Base-by-base conservation (phyloP, 75 land plant genomes). In the Selaginella tamariscina region DNA sequence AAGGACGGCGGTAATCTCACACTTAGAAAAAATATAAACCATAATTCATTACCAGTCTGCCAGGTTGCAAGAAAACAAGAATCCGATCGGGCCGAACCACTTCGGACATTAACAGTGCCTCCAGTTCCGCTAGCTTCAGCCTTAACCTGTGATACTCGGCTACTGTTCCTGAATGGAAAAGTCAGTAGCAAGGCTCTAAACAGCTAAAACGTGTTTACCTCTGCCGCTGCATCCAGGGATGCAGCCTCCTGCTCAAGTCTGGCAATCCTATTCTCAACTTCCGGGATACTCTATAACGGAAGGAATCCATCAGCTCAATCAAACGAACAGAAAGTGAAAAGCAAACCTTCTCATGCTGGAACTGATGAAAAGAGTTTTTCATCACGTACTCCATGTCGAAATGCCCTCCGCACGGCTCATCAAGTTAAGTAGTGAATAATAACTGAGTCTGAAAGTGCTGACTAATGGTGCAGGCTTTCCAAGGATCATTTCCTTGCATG, bases 391-490 rank as follows among this genome's bases (percentile, higher is more conserved):
- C 85, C 2, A 76, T 76, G 65, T 82, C 73, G 64, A 83, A 83
- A 32, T 83, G 85, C 22, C 85, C 72, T 83, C 85, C 15, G 84
- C 75, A 2, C 83, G 74, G 33, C 85, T 83, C 85, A 83, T 81
- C 27, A 83, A 56, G 31, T 83, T 83, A 65, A 83, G 69, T 29
- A 83, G 56, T 23, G 85, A 67, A 72, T 74, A 83, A 32, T 83
- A 83, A 32, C 85, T 83, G 30, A 83, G 54, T 29, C 85, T 73
- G 65, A 83, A 83, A 8, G 91, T 90, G 66, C 89, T 85, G 54
- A 90, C 82, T 64, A 90, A 70, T 0, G 96, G 96, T 54, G 96
- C 96, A 54, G 96, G 91, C 71, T 83, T 87, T 33, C 96, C 96
- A 71, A 84, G 65, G 64, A 90, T 74, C 91, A 90, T 86, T 55